Evolutionary conservation across 805 yeast species (phyloP).

Genomic region (Sugiyamaella smithiae): DNA sequence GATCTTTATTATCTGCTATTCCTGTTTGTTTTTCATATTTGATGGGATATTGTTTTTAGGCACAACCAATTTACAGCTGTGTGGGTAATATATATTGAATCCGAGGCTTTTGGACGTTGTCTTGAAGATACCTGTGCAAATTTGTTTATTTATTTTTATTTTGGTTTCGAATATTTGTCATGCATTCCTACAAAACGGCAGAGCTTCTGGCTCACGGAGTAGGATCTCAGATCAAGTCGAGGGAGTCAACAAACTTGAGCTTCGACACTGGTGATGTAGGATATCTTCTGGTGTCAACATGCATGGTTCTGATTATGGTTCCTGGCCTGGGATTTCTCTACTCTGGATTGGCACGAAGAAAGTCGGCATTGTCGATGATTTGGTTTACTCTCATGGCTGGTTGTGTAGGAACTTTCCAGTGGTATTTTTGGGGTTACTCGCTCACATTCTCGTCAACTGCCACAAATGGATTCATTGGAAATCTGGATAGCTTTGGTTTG

Average conservation of each 20-base stretch:
- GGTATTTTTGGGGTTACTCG: constrained; percentile 99
- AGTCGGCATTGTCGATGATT: constrained; percentile 82
- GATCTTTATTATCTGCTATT: no score
- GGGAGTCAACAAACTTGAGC: neutral
- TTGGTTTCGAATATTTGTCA: no score
- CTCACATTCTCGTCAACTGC: constrained; percentile 82
- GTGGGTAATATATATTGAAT: no score
- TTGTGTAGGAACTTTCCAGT: constrained; percentile 74
- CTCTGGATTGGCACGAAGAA: constrained; percentile 86
- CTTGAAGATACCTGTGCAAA: no score
- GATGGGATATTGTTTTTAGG: no score
- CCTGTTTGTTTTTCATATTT: no score
- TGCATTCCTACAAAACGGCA: constrained; percentile 20
- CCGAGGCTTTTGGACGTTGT: no score
- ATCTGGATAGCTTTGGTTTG: constrained; percentile 78
- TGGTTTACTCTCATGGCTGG: constrained; percentile 77
- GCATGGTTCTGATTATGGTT: constrained; percentile 81
- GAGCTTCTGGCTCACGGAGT: constrained; percentile 9
- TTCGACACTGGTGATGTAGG: constrained; percentile 41
- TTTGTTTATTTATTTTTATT: no score
- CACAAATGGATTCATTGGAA: constrained; percentile 82
- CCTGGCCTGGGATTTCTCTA: constrained; percentile 93
- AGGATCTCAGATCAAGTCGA: neutral
- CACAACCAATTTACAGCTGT: no score
- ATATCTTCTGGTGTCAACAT: constrained; percentile 36